A percentile compares a stretch with the other conserved stretches of the same genome.
These are phyloP conservation scores for Cercospora zeina DNA, from an alignment of 2,329 filamentous ascomycete species.

Conservation along the genomic window DNA sequence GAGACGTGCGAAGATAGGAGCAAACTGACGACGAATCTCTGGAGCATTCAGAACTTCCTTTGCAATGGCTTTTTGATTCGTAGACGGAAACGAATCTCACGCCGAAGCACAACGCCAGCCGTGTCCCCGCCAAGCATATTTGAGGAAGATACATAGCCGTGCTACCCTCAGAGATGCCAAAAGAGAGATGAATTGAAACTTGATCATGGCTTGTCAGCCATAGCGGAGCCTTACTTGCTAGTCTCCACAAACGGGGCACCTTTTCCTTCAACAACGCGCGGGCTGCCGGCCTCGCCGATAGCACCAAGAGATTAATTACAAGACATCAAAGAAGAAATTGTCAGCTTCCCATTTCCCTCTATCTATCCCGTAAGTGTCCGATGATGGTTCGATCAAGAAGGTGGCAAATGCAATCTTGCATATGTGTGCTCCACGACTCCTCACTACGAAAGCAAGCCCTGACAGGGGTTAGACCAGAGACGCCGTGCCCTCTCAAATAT, in stretches of 20 bases:
- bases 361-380: background rate
- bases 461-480: background rate
- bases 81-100: too few species aligned
- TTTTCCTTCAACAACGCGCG: background rate
- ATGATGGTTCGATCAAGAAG: background rate
- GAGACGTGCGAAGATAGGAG: background rate
- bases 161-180: background rate
- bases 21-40: background rate
- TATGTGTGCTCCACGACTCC: background rate
- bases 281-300: background rate
- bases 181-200: background rate
- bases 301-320: background rate
- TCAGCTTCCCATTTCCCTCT: background rate
- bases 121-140: background rate
- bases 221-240: background rate
- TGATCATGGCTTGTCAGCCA: background rate
- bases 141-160: background rate
- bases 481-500: background rate
- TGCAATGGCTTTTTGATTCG: too few species aligned
- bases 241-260: background rate
- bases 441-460: slow-evolving; percentile 9
- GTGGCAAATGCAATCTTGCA: slow-evolving; percentile 2
- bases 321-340: background rate
- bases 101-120: too few species aligned
- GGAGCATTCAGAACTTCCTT: background rate